Conservation (phyloP, 2,329 filamentous ascomycete species). For the Fusarium ambrosium region DNA sequence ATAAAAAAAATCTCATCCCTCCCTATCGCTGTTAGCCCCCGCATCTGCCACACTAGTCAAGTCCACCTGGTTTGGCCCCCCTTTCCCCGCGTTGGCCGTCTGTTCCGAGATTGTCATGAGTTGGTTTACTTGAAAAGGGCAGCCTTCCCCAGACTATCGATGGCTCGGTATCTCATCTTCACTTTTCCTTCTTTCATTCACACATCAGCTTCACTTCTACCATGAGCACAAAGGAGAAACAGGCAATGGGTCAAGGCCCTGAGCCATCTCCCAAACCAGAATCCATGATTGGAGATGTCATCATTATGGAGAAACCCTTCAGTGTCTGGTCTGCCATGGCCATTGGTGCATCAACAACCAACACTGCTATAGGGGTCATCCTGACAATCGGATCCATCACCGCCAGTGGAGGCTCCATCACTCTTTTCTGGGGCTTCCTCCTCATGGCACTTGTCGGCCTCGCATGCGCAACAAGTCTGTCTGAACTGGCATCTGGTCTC, state of each 20-base stretch:
- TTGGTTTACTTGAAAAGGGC: background rate
- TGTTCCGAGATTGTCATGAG: background rate
- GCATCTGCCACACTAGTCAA: background rate
- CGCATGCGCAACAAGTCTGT: background rate
- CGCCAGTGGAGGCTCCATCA: background rate
- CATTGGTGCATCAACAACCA: background rate
- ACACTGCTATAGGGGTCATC: background rate
- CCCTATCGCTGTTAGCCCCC: background rate
- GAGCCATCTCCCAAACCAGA: background rate
- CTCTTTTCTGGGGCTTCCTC: background rate
- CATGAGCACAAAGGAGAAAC: background rate
- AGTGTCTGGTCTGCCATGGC: background rate
- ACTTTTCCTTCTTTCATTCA: background rate
- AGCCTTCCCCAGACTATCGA: background rate
- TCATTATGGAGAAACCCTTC: background rate
- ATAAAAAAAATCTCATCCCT: background rate
- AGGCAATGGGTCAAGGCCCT: background rate
- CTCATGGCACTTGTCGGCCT: background rate
- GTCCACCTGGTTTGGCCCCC: background rate
- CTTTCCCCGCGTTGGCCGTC: background rate
- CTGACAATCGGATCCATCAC: background rate
- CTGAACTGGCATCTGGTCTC: background rate
- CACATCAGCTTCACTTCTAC: fast-evolving
- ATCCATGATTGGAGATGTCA: background rate
- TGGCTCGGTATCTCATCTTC: background rate